phyloP scores from a whole-genome alignment of 1,284 basidiomycete genomes.

The Porogramme epimiltina region DNA sequence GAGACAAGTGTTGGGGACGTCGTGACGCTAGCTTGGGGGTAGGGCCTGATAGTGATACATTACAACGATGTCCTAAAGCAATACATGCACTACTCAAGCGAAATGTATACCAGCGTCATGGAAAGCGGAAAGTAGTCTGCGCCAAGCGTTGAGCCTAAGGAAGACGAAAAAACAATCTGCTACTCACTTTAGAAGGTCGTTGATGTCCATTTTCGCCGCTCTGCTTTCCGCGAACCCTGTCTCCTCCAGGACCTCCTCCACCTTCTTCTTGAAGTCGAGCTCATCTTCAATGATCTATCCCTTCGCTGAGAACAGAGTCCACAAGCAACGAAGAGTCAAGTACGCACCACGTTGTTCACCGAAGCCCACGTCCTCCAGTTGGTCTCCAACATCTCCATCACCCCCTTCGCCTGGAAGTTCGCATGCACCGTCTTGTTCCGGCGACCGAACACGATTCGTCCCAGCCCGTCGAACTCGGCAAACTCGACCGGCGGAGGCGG shows the following conservation, averaged over 20 bases:
- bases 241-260: constrained; percentile 77
- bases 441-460: constrained; percentile 87
- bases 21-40: no score
- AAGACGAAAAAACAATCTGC: neutral
- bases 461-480: constrained; percentile 97
- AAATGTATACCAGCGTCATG: constrained; percentile 86
- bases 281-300: constrained; percentile 73
- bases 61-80: neutral
- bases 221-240: constrained; percentile 67
- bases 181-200: constrained; percentile 73
- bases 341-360: constrained; percentile 70
- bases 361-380: constrained; percentile 97
- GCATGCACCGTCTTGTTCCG: constrained; percentile 92
- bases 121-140: constrained; percentile 72
- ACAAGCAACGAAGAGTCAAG: neutral
- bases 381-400: constrained; percentile 91
- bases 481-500: constrained; percentile 96
- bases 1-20: no score
- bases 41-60: neutral
- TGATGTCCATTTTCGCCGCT: constrained; percentile 81
- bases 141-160: neutral
- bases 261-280: constrained; percentile 69
- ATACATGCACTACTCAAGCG: constrained; percentile 40
- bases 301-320: neutral
- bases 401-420: constrained; percentile 90